These are phyloP conservation scores for Camellia japonica DNA, from an alignment of 148 eudicot species.

Conservation along the genomic window DNA sequence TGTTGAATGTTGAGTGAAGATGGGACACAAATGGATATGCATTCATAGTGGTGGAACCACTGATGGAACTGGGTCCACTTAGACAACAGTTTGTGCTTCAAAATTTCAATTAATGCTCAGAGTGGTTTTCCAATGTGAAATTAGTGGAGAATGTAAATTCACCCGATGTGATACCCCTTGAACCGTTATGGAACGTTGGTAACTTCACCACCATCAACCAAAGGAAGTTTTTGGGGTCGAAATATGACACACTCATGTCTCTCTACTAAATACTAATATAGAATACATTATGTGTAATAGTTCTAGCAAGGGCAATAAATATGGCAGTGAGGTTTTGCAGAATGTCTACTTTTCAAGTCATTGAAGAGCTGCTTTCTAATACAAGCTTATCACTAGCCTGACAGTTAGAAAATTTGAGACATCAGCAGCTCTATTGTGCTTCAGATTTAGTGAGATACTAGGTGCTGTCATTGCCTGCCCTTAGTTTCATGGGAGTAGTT, in stretches of 20 bases:
- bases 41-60: background rate
- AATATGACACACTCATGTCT: background rate
- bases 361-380: background rate
- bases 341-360: conserved; percentile 1
- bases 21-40: background rate
- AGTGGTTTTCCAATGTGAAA: background rate
- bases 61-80: background rate
- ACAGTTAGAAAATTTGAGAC: background rate
- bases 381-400: background rate
- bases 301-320: background rate
- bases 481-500: conserved; percentile 12
- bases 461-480: background rate
- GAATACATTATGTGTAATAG: background rate
- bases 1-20: background rate
- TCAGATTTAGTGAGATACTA: background rate
- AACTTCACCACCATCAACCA: background rate
- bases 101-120: background rate
- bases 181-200: background rate
- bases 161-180: background rate
- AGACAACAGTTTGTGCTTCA: background rate
- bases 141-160: background rate
- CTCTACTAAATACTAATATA: background rate
- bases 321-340: background rate
- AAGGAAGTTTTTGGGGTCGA: background rate
- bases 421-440: background rate